Evolutionary conservation across 1,284 basidiomycete species (phyloP).

Genomic region (Thelephora terrestris): DNA sequence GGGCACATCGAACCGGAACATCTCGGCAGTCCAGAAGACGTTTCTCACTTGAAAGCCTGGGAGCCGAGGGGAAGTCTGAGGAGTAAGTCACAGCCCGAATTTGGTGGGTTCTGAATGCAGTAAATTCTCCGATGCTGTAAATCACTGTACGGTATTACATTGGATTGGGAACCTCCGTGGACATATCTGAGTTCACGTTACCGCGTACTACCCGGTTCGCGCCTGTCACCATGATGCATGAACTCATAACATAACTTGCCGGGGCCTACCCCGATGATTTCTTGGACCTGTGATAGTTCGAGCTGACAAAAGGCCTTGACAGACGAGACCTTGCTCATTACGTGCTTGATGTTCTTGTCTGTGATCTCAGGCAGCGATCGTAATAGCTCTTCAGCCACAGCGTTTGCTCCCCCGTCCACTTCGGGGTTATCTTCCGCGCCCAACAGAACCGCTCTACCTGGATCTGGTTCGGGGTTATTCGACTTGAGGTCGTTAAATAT

Average conservation of each 20-base stretch:
- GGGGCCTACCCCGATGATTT: conserved; percentile 73
- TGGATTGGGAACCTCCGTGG: no score
- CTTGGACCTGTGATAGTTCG: conserved; percentile 52
- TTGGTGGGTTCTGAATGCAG: background rate
- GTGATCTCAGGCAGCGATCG: conserved; percentile 71
- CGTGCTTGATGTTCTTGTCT: conserved; percentile 77
- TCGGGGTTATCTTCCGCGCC: conserved; percentile 71
- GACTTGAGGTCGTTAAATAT: conserved; percentile 90
- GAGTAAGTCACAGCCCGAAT: conserved; percentile 1
- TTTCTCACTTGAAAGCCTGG: conserved; percentile 42
- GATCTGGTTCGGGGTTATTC: conserved; percentile 80
- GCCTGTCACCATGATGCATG: conserved; percentile 59
- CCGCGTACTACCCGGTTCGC: no score
- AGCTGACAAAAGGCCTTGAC: conserved; percentile 73
- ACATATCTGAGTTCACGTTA: no score
- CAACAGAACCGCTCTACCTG: conserved; percentile 60
- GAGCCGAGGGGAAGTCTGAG: conserved; percentile 59
- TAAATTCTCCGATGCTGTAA: background rate
- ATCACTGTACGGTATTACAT: no score
- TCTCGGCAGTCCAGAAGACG: conserved; percentile 17
- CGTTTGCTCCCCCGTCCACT: conserved; percentile 57
- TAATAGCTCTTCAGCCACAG: conserved; percentile 67
- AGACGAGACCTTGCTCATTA: conserved; percentile 73
- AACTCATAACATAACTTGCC: conserved; percentile 77
- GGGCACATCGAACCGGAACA: conserved; percentile 37